phyloP scores from a whole-genome alignment of 495 filamentous ascomycete species.

The Achaetomiella virescens region DNA sequence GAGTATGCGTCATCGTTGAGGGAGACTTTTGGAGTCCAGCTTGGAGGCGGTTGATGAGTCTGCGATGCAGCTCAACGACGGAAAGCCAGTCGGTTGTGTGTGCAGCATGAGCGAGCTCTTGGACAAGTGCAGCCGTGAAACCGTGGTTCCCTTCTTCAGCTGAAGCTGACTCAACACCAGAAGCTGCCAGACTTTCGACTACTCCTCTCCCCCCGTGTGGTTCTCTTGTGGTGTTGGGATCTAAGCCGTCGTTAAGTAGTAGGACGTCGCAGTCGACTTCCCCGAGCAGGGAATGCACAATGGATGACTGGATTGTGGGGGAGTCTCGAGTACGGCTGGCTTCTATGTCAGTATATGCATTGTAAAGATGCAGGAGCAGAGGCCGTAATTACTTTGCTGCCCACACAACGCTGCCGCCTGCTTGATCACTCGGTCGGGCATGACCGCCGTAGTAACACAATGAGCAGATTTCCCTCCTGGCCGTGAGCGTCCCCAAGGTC shows the following conservation, averaged over 20 bases:
- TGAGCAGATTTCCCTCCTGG: constrained; percentile 16
- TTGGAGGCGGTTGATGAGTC: constrained; percentile 21
- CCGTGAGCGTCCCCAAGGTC: constrained; percentile 1
- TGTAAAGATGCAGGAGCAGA: neutral
- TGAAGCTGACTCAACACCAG: constrained; percentile 20
- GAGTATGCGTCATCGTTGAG: constrained; percentile 14
- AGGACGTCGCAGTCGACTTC: constrained; percentile 22
- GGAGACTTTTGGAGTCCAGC: constrained; percentile 3
- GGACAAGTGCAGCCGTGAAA: constrained; percentile 25
- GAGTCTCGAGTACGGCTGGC: constrained; percentile 12
- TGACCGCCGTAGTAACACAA: constrained; percentile 29
- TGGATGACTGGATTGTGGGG: constrained; percentile 16
- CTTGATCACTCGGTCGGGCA: constrained; percentile 8
- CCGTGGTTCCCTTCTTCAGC: constrained; percentile 18
- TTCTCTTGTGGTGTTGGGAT: constrained; percentile 9
- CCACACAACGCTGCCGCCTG: constrained; percentile 19
- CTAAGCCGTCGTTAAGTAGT: constrained; percentile 21
- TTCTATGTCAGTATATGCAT: neutral
- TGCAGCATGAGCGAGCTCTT: constrained; percentile 20
- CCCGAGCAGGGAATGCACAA: constrained; percentile 18
- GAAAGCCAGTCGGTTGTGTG: constrained; percentile 17
- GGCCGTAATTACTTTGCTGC: constrained; percentile 10
- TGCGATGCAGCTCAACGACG: constrained; percentile 19
- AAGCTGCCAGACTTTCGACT: constrained; percentile 27
- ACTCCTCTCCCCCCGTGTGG: constrained; percentile 2